Base-by-base conservation (phyloP, 23 red algal genomes). In the Gracilaria caudata region DNA sequence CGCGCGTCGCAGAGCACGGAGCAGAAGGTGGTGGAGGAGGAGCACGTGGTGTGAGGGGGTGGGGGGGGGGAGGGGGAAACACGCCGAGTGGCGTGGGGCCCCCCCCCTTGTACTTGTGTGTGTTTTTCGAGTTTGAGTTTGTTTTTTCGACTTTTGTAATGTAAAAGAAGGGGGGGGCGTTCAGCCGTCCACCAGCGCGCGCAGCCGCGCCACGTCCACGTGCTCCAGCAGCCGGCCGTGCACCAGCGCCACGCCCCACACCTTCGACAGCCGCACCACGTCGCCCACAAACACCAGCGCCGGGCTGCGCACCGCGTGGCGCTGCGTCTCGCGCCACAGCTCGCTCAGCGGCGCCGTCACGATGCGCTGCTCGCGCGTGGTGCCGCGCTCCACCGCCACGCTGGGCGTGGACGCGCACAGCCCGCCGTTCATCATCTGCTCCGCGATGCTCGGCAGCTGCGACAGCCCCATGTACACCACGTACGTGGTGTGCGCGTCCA, bases 401-500 rank as follows among this genome's bases (percentile, higher is more conserved):
- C 46, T 45, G 13, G 93, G 85, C 13, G 60, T 55, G 71, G 84
- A 79, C 16, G 20, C 36, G 25, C 63, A 25, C 79, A 76, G 46
- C 3, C 93, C 93, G 1, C 59, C 24, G 35, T 24, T 33, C 86
- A 32, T 21, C 51, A 88, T 17, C 59, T 44, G 35, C 34, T 91
- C 34, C 24, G 49, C 72, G 2, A 82, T 7, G 29, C 5, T 11
- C 43, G 30, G 25, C 41, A 90, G 41, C 53, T 66, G 36, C 29
- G 26, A 25, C 56, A 95, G 76, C 14, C 92, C 93, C 93, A 95
- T 95, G 71, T 95, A 95, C 54, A 95, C 79, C 33, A 95, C 93
- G 37, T 83, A 68, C 71, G 93, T 95, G 0, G 78, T 79, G 1
- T 33, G 54, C 23, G 19, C 51, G 20, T 70, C 57, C 45, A 88